phyloP scores from a whole-genome alignment of 805 yeast genomes.

The Wickerhamiella hasegawae region DNA sequence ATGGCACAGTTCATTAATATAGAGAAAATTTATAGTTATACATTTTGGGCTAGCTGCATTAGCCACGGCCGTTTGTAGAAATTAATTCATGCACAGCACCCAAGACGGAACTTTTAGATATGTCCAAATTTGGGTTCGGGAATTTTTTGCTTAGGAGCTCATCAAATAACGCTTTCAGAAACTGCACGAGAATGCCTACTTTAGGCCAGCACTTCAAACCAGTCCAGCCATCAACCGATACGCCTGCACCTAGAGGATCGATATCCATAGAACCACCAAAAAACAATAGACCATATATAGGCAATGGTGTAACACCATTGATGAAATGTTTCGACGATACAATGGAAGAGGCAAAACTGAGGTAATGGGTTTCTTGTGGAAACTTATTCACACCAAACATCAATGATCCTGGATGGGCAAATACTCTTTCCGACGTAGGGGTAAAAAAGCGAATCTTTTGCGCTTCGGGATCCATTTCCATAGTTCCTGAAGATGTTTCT shows the following conservation, averaged over 20 bases:
- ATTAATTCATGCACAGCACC: constrained; percentile 19
- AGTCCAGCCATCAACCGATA: constrained; percentile 76
- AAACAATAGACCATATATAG: constrained; percentile 52
- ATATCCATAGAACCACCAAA: constrained; percentile 55
- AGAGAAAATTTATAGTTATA: too few species aligned
- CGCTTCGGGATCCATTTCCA: constrained; percentile 77
- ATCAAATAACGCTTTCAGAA: constrained; percentile 51
- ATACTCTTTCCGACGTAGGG: constrained; percentile 54
- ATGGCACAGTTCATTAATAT: too few species aligned
- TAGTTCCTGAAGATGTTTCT: constrained; percentile 58
- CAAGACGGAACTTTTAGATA: constrained; percentile 18
- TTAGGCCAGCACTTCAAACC: constrained; percentile 89
- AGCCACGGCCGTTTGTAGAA: constrained; percentile 17
- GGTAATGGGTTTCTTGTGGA: constrained; percentile 27
- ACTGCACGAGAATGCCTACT: constrained; percentile 70
- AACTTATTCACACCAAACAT: constrained; percentile 37
- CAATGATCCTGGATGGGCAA: constrained; percentile 75
- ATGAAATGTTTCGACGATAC: constrained; percentile 54
- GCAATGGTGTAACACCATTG: constrained; percentile 66
- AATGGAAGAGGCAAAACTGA: constrained; percentile 42
- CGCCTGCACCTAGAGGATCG: constrained; percentile 53
- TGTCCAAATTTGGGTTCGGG: constrained; percentile 28
- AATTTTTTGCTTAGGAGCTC: constrained; percentile 47
- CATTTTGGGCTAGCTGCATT: too few species aligned
- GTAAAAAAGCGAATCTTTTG: constrained; percentile 56